Evolutionary conservation across 177 flowering plant genomes (phyloP).

Genomic region (Vitis hybrid): DNA sequence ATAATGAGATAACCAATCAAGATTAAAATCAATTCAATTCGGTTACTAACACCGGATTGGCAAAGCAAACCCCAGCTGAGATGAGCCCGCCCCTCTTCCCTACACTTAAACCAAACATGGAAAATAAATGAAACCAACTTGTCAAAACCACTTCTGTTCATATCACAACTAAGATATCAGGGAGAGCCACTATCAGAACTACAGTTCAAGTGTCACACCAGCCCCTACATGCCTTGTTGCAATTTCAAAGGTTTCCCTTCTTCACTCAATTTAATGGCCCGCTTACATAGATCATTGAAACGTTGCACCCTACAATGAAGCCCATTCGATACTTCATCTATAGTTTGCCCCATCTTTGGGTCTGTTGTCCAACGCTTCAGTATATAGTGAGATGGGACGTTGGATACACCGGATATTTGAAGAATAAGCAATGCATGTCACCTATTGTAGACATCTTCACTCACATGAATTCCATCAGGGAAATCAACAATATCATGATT

Average conservation of each 20-base stretch:
- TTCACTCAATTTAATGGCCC: no score
- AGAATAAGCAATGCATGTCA: constrained; percentile 38
- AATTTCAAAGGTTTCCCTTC: no score
- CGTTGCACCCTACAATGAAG: no score
- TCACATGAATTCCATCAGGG: constrained; percentile 1
- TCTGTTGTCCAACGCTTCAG: constrained; percentile 39
- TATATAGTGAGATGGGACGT: constrained; percentile 32
- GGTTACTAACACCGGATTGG: no score
- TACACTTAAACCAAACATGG: no score
- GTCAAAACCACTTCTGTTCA: not conserved
- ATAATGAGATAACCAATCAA: no score
- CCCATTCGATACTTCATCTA: no score
- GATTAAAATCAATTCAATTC: no score
- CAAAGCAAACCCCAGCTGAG: no score
- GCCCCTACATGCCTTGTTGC: constrained; percentile 22
- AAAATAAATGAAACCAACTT: not conserved
- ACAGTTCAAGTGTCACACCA: constrained; percentile 12
- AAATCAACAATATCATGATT: not conserved
- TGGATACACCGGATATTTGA: constrained; percentile 24
- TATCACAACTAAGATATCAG: no score
- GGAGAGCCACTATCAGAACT: not conserved
- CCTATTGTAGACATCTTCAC: not conserved
- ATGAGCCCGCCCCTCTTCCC: no score
- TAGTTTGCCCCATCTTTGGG: constrained; percentile 11
- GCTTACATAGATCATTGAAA: no score